Base-by-base conservation (phyloP, 768 basidiomycete genomes). In the Chalciporus pseudorubinellus region DNA sequence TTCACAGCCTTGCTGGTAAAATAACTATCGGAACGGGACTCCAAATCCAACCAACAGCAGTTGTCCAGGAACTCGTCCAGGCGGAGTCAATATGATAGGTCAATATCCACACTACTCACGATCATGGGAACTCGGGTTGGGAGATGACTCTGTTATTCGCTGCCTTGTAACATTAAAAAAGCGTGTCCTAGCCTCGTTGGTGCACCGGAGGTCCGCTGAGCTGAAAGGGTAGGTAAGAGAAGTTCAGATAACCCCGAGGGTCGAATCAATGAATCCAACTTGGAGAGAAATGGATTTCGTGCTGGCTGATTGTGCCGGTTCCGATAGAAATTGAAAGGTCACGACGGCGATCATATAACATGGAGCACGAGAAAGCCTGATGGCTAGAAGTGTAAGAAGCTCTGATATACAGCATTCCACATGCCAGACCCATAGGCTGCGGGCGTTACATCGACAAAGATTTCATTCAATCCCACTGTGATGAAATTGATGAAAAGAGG, bases 381-480 rank as follows among this genome's bases (percentile, higher is more conserved):
- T 66, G 66, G 68, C 50, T 49, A 60, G 60, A 47, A 58, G 60
- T 63, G 60, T 56, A 54, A 47, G 24, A 39, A 46, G 55, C 43
- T 50, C 56, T n/a, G 48, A 63, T 50, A 63, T 50, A 29, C 44
- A 60, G 48, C 42, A 21, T 53, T 51, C 56, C 59, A 55, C 63
- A 59, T 59, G 57, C 50, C 53, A 34, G 55, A 60, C 59, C 67
- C 61, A 57, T 55, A 46, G 53, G 36, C 19, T 55, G 54, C n/a
- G 54, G 59, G 54, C 45, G 34, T 39, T 50, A 51, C 58, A 60
- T 59, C 48, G 54, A 60, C 52, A 55, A 51, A 47, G 49, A 51
- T 55, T 53, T 46, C 49, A 56, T 62, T 70, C 62, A 77, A 50
- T 78, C 77, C 74, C 77, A 77, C 75, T 78, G 57, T 39, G 46